Evolutionary conservation across 805 yeast species (phyloP), one percentile per base, ranked within the genome.

Genomic region (Metschnikowia colocasiae): DNA sequence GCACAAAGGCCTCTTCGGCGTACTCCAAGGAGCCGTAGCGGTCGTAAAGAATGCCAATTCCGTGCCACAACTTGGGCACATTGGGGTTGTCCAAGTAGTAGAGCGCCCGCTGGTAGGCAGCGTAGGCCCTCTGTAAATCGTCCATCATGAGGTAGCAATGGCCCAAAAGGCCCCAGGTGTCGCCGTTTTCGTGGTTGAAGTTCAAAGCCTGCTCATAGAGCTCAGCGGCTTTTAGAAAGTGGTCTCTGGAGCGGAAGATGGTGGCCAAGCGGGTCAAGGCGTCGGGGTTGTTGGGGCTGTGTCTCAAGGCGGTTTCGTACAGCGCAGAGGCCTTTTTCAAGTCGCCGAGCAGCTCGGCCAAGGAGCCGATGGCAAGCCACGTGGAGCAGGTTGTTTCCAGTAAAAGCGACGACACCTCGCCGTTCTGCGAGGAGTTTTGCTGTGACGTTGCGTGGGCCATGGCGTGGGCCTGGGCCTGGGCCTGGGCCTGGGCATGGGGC

Each of bases 41-140:
- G 67, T 94, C 99, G 65, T 94, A 94, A 51, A 94, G 75, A 49
- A 94, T 94, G 30, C 99, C 99, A 55, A 94, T 92, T 0, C 99
- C 99, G 67, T 94, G 97, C 99, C 99, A 94, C 57, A 94, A 78
- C 63, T 90, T 90, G 47, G 98, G 98, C 46, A 91, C 97, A 57
- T 89, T 88, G 40, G 97, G 95, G 61, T 94, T 92, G 53, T 87
- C 88, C 62, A 91, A 71, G 64, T 89, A 94, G 66, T 87, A 86
- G 41, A 94, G 73, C 2, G 98, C 98, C 62, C 95, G 91, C 71
- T 94, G 99, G 70, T 94, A 94, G 2, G 98, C 96, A 38, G 91
- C 85, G 64, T 94, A 94, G 6, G 97, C 97, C 59, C 96, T 81
- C 65, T 88, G 97, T 51, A 94, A 76, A 60, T 94, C 99, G 66